Conservation (phyloP, 2,329 filamentous ascomycete genomes). For the Fusarium pilosicola region DNA sequence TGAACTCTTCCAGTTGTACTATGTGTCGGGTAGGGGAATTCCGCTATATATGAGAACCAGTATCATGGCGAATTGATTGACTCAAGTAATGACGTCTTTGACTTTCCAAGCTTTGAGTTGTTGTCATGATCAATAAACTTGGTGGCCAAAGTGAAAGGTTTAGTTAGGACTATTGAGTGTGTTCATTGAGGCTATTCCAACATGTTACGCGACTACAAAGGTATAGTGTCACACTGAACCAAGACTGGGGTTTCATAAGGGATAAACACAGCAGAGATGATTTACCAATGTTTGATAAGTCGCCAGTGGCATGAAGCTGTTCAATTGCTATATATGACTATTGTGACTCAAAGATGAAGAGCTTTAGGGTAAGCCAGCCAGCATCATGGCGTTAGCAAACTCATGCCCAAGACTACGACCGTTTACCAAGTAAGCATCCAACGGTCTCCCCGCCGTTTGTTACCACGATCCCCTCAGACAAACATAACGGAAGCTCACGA, state of each 20-base stretch:
- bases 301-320: neutral
- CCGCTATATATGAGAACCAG: neutral
- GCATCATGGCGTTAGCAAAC: no score
- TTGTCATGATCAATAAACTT: neutral
- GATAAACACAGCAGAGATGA: neutral
- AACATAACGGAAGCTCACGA: neutral
- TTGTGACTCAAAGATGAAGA: rapidly evolving
- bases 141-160: neutral
- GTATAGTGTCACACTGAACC: rapidly evolving
- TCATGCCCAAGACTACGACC: neutral
- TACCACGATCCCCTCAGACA: neutral
- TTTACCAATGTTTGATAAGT: rapidly evolving
- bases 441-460: conserved; percentile 15
- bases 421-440: conserved; percentile 1
- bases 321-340: neutral
- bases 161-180: rapidly evolving
- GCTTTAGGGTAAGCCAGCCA: conserved; percentile 3
- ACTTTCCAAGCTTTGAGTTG: neutral
- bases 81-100: neutral
- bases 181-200: neutral
- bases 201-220: neutral
- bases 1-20: neutral
- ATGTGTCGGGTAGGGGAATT: conserved; percentile 13
- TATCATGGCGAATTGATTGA: neutral
- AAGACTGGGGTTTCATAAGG: rapidly evolving